Percentiles rank a stretch among this genome's conserved stretches.
phyloP scores from a whole-genome alignment of 768 basidiomycete species.

The Agrocybe chaxingu region DNA sequence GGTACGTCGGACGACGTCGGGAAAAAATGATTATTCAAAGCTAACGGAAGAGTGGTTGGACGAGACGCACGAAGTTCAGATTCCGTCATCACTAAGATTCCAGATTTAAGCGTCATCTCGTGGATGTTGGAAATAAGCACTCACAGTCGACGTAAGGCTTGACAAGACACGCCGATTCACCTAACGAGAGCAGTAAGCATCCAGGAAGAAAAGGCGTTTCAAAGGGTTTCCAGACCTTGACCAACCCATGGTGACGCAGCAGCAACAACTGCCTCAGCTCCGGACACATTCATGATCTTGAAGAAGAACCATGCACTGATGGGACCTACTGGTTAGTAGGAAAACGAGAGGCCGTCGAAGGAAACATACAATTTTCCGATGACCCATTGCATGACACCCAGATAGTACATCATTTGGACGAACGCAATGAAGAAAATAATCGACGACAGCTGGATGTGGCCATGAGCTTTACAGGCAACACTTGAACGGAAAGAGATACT shows the following conservation, averaged over 20 bases:
- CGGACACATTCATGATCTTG: conserved; percentile 88
- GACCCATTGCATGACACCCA: conserved; percentile 94
- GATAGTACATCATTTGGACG: conserved; percentile 87
- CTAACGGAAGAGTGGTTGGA: background rate
- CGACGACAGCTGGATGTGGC: conserved; percentile 47
- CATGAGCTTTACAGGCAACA: conserved; percentile 3
- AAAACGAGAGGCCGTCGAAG: background rate
- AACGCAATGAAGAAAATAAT: conserved; percentile 96
- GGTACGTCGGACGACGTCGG: background rate
- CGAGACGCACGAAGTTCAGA: conserved; percentile 66
- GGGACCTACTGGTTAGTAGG: background rate
- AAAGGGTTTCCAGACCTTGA: conserved; percentile 45
- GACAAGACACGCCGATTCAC: conserved; percentile 83
- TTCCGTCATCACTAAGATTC: conserved; percentile 60
- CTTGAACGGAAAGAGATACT: conserved; percentile 17
- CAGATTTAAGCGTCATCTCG: background rate
- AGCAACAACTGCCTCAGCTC: conserved; percentile 91
- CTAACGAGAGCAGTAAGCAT: conserved; percentile 12
- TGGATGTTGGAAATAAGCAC: conserved; percentile 12
- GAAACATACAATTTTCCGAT: conserved; percentile 74
- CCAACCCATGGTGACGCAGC: conserved; percentile 94
- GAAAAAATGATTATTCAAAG: background rate
- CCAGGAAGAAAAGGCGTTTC: background rate
- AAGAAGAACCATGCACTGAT: conserved; percentile 88
- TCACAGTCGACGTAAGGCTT: conserved; percentile 72